These are phyloP conservation scores for Phytophthora capsici DNA, from an alignment of 352 stramenopile species.

Conservation along the genomic window DNA sequence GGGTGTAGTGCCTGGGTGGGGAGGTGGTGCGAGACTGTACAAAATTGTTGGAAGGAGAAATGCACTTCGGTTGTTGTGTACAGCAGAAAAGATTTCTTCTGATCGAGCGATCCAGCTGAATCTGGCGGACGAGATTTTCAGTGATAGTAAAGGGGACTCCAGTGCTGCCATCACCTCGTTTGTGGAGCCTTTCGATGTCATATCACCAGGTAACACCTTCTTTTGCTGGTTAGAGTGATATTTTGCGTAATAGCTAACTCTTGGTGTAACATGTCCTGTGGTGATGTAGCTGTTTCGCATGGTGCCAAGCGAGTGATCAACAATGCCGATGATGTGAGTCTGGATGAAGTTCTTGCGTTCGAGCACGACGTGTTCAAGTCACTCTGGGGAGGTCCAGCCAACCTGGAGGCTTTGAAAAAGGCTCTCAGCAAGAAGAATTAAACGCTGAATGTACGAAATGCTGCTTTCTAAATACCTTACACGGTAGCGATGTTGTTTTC, in stretches of 20 bases:
- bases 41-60: constrained; percentile 77
- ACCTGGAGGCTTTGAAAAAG: constrained; percentile 61
- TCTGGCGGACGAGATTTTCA: constrained; percentile 68
- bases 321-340: constrained; percentile 68
- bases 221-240: not conserved
- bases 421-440: constrained; percentile 52
- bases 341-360: constrained; percentile 60
- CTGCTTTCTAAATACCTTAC: not conserved
- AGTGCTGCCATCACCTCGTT: constrained; percentile 47
- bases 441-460: not conserved
- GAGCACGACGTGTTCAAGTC: constrained; percentile 68
- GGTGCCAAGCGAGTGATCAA: constrained; percentile 69
- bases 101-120: constrained; percentile 55
- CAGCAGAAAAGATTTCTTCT: constrained; percentile 55
- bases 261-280: not conserved
- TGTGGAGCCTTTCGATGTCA: constrained; percentile 51
- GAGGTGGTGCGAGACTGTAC: constrained; percentile 71
- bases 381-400: constrained; percentile 75
- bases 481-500: not conserved
- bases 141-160: constrained; percentile 21
- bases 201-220: constrained; percentile 46
- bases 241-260: not conserved
- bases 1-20: constrained; percentile 83
- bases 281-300: constrained; percentile 58
- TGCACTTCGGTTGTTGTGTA: constrained; percentile 76